Evolutionary conservation across 495 filamentous ascomycete species (phyloP), one percentile per base, ranked within the genome.

Genomic region (Xylaria grammica): DNA sequence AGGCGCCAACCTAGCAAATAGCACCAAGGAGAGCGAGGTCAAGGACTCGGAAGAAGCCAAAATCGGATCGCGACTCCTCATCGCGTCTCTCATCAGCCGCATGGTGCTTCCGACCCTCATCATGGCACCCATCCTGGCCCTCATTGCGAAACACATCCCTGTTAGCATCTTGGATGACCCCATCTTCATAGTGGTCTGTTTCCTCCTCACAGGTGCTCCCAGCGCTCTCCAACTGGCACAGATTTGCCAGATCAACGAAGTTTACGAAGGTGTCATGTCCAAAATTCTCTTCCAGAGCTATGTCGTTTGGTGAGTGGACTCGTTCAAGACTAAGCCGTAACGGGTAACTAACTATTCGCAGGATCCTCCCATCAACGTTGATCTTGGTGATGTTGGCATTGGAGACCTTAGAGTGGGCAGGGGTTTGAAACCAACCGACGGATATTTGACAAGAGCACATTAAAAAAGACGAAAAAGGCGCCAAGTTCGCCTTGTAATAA

Each of bases 221-320:
- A 97, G 92, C 65, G 95, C 95, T 32, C 82, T 99, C 67, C 95
- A 99, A 74, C 79, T 99, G 68, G 93, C 96, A 7, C 95, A 99
- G 79, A 99, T 99, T 63, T 99, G 95, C 79, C 96, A 98, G 81
- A 92, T 98, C 77, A 99, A 99, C 75, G 90, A 89, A 62, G 96
- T 98, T 13, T 99, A 91, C 74, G 92, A 97, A 78, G 86, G 88
- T 27, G 91, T 93, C 36, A 98, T 99, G 93, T 90, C 91, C 27
- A 93, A 87, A 73, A 81, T 99, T 49, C 78, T 98, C 20, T 96
- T 98, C 84, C 94, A 97, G 83, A 97, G 94, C 79, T 99, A 99
- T 69, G 95, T 99, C 56, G 87, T 96, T 64, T 97, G 92, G 91
- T 93, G 84, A 78, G 87, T 83, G 36, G 42, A 62, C 19, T 61